Conservation (phyloP, 768 basidiomycete genomes). For the Macrolepiota dolichaula region DNA sequence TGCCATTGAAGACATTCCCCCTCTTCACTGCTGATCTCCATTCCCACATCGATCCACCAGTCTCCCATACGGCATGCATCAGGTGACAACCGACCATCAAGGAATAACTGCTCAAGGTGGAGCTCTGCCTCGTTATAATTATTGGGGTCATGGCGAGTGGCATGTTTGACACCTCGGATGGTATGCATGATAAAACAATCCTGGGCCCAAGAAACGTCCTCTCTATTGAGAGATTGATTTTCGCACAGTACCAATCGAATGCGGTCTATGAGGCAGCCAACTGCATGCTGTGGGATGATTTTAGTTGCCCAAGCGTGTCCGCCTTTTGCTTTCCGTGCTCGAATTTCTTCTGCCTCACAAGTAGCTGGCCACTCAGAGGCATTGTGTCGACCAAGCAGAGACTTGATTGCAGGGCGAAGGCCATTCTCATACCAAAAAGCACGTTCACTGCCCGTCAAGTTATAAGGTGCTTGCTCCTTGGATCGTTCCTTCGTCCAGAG, state of each 20-base stretch:
- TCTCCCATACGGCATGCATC: background rate
- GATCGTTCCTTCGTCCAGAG: conserved; percentile 14
- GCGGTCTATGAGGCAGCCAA: background rate
- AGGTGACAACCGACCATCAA: background rate
- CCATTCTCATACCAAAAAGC: conserved; percentile 20
- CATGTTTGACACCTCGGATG: too few species aligned
- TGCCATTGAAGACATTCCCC: conserved; percentile 16
- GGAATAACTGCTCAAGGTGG: conserved; percentile 1
- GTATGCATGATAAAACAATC: conserved; percentile 11
- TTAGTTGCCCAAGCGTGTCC: conserved; percentile 16
- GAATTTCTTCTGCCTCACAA: conserved; percentile 18
- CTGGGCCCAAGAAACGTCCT: conserved; percentile 2
- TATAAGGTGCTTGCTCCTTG: background rate
- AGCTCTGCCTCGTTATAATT: background rate
- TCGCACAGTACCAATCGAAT: too few species aligned
- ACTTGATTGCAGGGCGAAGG: too few species aligned
- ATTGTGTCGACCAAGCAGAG: conserved; percentile 4
- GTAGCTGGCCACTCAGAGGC: conserved; percentile 24
- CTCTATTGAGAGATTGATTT: background rate
- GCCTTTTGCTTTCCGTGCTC: conserved; percentile 17
- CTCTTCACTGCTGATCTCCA: conserved; percentile 15
- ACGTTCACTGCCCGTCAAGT: conserved; percentile 1
- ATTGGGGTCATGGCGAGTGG: background rate
- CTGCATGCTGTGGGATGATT: conserved; percentile 10
- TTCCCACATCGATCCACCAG: conserved; percentile 22